Base-by-base conservation (phyloP, 257 asterid genomes). In the Apocynum venetum region DNA sequence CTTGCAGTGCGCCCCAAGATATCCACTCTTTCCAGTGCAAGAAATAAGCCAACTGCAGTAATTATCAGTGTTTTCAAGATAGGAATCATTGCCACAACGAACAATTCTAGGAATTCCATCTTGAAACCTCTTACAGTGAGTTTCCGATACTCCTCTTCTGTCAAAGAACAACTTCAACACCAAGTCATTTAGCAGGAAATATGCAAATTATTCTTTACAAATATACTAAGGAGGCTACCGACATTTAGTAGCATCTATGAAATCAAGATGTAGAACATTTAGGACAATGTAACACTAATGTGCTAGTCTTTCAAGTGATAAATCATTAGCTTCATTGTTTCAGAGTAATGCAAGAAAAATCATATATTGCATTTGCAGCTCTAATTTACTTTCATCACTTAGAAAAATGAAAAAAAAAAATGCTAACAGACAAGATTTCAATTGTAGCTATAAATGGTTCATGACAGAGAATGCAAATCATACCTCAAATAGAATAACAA, bases 41-140 rank as follows among this genome's bases (percentile, higher is more conserved):
- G 87, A 63, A 81, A 11, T n/a, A 77, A 76, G 4, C 87, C 87
- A 59, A 75, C 31, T 38, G 78, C 85, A 12, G 85, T 76, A 52
- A 84, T 55, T 19, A 81, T 25, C 19, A 84, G 79, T 48, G 87
- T 84, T 63, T 84, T 76, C n/a, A 84, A 31, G 48, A 84, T 85
- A 56, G 87, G 87, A 46, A 81, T 77, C 73, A 84, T 40, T 48
- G 87, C 87, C 72, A 84, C 83, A 17, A 80, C 20, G 69, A 84
- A 81, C 80, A 84, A 20, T 3, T 78, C 83, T 19, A 81, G 43
- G 55, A 81, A 81, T 44, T 25, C 81, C 87, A 76, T 82, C 46
- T 41, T 41, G 35, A 36, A 43, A 12, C 31, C 53, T 47, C 61
- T 61, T 9, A 25, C 60, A 13, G 12, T 31, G 17, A 44, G 41